A percentile compares a stretch with the other conserved stretches of the same genome.
Conservation (phyloP, 306 rosid species). For the Gynostemma pentaphyllum region DNA sequence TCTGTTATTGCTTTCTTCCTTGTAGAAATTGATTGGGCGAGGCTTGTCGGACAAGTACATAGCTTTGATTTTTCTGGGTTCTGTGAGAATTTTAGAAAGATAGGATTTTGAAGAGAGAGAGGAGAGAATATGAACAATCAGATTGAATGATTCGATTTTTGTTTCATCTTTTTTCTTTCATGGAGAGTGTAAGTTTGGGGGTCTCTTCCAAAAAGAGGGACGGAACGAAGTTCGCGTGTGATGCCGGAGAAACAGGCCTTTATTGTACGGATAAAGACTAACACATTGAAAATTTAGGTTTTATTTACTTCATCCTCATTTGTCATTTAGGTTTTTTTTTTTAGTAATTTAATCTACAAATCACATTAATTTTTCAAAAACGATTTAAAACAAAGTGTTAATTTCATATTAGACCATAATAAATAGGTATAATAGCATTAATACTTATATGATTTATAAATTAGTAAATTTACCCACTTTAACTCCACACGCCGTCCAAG, state of each 20-base stretch:
- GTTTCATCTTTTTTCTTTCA: neutral
- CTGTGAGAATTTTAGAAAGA: neutral
- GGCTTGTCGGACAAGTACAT: conserved; percentile 78
- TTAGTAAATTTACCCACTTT: too few relatives aligned
- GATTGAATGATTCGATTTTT: neutral
- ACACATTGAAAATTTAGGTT: neutral
- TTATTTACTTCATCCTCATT: neutral
- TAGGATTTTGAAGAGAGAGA: neutral
- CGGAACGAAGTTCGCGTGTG: conserved; percentile 12
- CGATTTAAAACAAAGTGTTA: too few relatives aligned
- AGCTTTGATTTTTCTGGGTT: conserved; percentile 1
- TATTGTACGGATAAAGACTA: conserved; percentile 3
- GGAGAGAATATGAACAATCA: neutral
- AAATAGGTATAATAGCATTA: too few relatives aligned
- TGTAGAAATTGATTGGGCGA: conserved; percentile 60
- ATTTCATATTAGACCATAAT: too few relatives aligned
- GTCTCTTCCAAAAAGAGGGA: neutral
- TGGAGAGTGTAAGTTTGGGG: neutral
- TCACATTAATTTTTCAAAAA: too few relatives aligned
- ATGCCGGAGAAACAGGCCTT: conserved; percentile 11
- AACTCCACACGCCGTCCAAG: too few relatives aligned
- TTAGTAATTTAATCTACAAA: too few relatives aligned
- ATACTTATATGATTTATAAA: too few relatives aligned
- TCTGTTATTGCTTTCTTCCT: conserved; percentile 37
- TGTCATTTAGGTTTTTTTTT: neutral